Conservation (phyloP, 2,329 filamentous ascomycete genomes). For the Pseudocercospora fuligena region DNA sequence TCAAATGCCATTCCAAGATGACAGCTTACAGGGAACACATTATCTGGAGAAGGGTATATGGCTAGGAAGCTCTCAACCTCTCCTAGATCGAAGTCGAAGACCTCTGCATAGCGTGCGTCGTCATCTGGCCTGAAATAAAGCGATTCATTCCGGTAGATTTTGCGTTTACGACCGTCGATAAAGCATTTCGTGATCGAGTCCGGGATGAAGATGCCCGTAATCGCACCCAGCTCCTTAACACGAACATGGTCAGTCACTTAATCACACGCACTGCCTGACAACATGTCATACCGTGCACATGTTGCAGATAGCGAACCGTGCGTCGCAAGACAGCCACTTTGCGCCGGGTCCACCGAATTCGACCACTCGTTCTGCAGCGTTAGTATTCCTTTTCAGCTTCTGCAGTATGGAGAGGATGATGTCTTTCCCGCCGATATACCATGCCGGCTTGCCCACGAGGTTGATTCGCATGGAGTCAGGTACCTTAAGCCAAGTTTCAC, state of each 20-base stretch:
- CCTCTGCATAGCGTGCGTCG: slow-evolving; percentile 9
- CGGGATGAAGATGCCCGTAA: slow-evolving; percentile 15
- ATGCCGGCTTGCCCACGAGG: slow-evolving; percentile 10
- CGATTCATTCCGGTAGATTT: slow-evolving; percentile 7
- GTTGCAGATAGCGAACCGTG: slow-evolving; percentile 20
- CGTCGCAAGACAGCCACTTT: slow-evolving; percentile 2
- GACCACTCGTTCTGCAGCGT: slow-evolving; percentile 13
- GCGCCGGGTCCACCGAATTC: slow-evolving; percentile 16
- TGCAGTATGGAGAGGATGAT: slow-evolving; percentile 19
- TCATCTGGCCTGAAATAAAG: slow-evolving; percentile 15
- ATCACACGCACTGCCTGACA: no score
- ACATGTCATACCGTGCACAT: slow-evolving; percentile 22
- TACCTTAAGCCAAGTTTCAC: slow-evolving; percentile 24
- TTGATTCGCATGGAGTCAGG: slow-evolving; percentile 18
- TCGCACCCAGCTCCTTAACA: slow-evolving; percentile 17
- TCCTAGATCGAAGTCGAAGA: slow-evolving; percentile 3
- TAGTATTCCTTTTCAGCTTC: slow-evolving; percentile 19
- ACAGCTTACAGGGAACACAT: slow-evolving; percentile 5
- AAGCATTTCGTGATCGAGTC: slow-evolving; percentile 6
- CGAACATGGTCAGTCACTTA: no score
- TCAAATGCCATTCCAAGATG: slow-evolving; percentile 16
- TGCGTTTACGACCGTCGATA: neutral
- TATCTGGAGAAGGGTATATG: slow-evolving; percentile 13
- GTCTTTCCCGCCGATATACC: slow-evolving; percentile 21
- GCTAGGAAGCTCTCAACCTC: slow-evolving; percentile 10